phyloP scores from a whole-genome alignment of 169 alveolate genomes.

The Plasmodium relictum region DNA sequence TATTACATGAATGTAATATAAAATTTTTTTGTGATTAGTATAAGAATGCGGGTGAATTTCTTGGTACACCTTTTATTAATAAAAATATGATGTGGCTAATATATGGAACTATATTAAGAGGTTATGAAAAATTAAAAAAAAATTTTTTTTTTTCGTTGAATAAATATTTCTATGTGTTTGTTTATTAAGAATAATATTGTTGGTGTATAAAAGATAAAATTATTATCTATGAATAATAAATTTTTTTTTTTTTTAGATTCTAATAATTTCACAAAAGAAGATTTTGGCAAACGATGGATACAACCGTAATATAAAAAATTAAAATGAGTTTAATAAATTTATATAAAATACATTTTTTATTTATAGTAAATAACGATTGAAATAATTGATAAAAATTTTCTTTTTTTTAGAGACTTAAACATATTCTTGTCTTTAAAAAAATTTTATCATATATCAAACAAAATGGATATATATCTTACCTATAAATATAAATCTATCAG shows the following conservation, averaged over 20 bases:
- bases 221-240: too few relatives aligned
- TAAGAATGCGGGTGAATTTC: constrained; percentile 61
- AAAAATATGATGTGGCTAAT: constrained; percentile 69
- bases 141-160: neutral
- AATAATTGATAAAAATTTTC: too few relatives aligned
- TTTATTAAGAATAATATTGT: neutral
- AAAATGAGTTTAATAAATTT: constrained; percentile 5
- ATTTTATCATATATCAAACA: constrained; percentile 44
- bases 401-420: constrained; percentile 38
- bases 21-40: constrained; percentile 21
- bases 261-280: constrained; percentile 44
- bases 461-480: constrained; percentile 69
- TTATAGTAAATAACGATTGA: too few relatives aligned
- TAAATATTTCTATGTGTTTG: constrained; percentile 3
- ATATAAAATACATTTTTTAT: neutral
- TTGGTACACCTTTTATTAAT: constrained; percentile 53
- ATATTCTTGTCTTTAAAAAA: constrained; percentile 52
- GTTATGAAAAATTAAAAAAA: constrained; percentile 33
- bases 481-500: constrained; percentile 39
- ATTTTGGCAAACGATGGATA: constrained; percentile 70
- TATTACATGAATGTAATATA: neutral
- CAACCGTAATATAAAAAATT: constrained; percentile 27
- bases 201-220: neutral
- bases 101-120: constrained; percentile 73
- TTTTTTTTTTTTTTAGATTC: constrained; percentile 44